Evolutionary conservation across 257 asterid genomes (phyloP).

Genomic region (Paraleonurus japonicus): DNA sequence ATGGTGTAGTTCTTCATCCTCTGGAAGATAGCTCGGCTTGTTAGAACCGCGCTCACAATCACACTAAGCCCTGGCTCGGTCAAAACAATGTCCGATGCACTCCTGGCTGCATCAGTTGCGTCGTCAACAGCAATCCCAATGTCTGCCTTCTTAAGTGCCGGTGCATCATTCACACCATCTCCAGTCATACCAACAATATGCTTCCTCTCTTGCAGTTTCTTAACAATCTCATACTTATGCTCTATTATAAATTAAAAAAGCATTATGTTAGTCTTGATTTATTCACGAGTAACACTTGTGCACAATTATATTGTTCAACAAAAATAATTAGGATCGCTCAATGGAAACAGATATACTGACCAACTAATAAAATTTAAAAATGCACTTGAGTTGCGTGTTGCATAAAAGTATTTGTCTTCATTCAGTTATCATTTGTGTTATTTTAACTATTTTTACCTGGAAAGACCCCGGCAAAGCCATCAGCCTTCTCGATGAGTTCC

Average conservation of each 20-base stretch:
- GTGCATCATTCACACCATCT: constrained; percentile 92
- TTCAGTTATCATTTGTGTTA: not conserved
- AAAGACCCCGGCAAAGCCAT: constrained; percentile 96
- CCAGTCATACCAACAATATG: constrained; percentile 95
- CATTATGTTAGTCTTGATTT: not conserved
- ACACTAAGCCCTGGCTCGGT: constrained; percentile 91
- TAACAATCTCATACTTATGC: constrained; percentile 90
- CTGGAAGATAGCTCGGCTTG: constrained; percentile 91
- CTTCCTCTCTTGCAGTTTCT: constrained; percentile 71
- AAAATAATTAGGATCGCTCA: no score
- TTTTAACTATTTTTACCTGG: constrained; percentile 54
- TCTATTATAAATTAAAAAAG: constrained; percentile 26
- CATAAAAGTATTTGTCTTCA: no score
- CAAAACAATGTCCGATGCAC: constrained; percentile 87
- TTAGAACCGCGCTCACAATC: constrained; percentile 77
- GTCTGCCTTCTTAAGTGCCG: constrained; percentile 84
- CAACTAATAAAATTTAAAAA: no score
- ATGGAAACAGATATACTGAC: no score
- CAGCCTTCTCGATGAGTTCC: constrained; percentile 90
- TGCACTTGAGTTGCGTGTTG: not conserved
- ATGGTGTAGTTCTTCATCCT: constrained; percentile 93
- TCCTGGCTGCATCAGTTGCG: constrained; percentile 84
- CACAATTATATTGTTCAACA: no score
- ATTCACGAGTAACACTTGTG: not conserved
- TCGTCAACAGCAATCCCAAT: constrained; percentile 92